Evolutionary conservation across 2,329 filamentous ascomycete genomes (phyloP).

Genomic region (Phyllosticta citrichinensis): DNA sequence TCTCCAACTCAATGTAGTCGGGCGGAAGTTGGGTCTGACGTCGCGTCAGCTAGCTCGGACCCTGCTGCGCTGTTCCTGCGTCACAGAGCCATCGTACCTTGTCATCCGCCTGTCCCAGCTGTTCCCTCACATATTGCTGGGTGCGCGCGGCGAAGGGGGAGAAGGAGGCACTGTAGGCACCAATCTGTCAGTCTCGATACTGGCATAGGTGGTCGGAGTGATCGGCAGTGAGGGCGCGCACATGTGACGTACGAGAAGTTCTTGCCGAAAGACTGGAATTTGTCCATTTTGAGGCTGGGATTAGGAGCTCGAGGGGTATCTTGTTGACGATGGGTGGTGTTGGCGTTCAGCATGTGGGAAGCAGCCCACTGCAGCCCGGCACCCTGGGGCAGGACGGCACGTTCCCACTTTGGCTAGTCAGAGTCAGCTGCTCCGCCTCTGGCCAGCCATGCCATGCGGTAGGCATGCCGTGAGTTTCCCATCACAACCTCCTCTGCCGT

Average conservation of each 20-base stretch:
- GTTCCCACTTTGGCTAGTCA: not conserved
- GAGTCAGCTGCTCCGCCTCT: not conserved
- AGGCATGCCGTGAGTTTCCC: not conserved
- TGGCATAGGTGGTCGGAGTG: conserved; percentile 3
- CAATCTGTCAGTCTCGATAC: conserved; percentile 25
- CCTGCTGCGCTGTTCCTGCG: not conserved
- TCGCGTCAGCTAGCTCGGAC: not conserved
- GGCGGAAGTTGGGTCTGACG: conserved; percentile 83
- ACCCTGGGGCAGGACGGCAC: not conserved
- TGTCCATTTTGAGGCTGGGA: conserved; percentile 6
- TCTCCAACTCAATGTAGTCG: conserved; percentile 97
- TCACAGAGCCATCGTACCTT: conserved; percentile 48
- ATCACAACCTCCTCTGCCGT: not conserved
- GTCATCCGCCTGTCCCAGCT: conserved; percentile 88
- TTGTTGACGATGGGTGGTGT: not conserved
- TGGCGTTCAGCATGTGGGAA: not conserved
- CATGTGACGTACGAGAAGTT: conserved; percentile 49
- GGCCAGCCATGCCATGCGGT: not conserved
- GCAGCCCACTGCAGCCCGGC: not conserved
- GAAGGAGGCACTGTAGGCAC: conserved; percentile 62
- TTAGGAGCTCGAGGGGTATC: not conserved
- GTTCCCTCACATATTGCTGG: conserved; percentile 96
- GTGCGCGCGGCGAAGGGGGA: conserved; percentile 89
- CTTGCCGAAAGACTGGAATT: conserved; percentile 40
- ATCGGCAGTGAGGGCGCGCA: conserved; percentile 10